Base-by-base conservation (phyloP, 2,329 filamentous ascomycete species). In the Immersiporthe knoxdaviesiana region DNA sequence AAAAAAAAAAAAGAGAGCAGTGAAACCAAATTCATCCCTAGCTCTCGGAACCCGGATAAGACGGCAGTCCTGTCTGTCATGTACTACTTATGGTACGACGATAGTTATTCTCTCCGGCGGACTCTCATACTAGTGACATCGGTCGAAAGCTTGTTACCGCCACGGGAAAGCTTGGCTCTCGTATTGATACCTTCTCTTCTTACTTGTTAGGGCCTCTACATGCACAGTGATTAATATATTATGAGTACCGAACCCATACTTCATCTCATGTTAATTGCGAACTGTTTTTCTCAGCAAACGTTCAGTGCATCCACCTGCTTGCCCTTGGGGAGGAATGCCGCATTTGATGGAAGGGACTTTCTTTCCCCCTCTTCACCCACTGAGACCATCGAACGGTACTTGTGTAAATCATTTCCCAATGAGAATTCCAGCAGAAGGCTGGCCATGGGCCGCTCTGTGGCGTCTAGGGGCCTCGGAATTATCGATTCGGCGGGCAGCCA, bases 141-240 rank as follows among this genome's bases (percentile, higher is more conserved):
- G 24, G 39, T 4, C 11, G 39, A 63, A 63, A 50, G 61, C 61
- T 63, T 63, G 61, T 50, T 41, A 39, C 37, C 60, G 60, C 60
- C 39, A 63, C 24, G 24, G 32, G 18, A 32, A 63, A 47, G 60
- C 60, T 63, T 63, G 39, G 27, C 7, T 41, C 18, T 39, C 32
- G 18, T 61, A 39, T 24, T 27, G 35, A 39, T 41, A 41, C 59
- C 35, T 27, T 59, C 8, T 61, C 21, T 14, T 24, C 12, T n/a
- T n/a, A n/a, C n/a, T n/a, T n/a, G n/a, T n/a, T n/a, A 59, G 16
- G 56, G n/a, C 4, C n/a, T 8, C 3, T n/a, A 37, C 27, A 6
- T 32, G 11, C 2, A 3, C n/a, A n/a, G n/a, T n/a, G n/a, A n/a
- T n/a, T n/a, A n/a, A 32, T 32, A 32, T 58, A 30, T 2, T 7